phyloP scores from a whole-genome alignment of 2,329 filamentous ascomycete genomes.

The Sporothrix luriei region DNA sequence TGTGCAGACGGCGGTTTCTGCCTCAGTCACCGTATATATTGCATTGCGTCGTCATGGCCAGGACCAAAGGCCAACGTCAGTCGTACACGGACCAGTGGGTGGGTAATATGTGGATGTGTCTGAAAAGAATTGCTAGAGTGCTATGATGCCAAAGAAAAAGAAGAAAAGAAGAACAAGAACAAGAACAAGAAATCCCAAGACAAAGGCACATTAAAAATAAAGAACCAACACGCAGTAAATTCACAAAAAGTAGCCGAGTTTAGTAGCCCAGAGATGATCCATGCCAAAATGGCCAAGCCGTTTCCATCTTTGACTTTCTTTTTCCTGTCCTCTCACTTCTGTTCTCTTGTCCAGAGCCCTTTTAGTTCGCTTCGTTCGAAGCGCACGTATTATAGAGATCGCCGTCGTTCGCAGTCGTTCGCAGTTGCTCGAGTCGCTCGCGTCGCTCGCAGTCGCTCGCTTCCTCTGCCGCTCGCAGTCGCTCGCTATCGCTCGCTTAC shows the following conservation, averaged over 20 bases:
- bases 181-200: background rate
- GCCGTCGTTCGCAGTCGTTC: background rate
- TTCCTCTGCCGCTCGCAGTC: background rate
- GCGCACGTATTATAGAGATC: background rate
- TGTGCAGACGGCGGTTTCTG: background rate
- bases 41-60: background rate
- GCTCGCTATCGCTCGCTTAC: background rate
- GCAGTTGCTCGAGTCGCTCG: too few species aligned
- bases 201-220: background rate
- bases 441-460: background rate
- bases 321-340: background rate
- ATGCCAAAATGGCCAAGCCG: background rate
- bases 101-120: background rate
- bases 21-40: background rate
- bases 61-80: background rate
- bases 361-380: background rate
- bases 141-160: background rate
- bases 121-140: background rate
- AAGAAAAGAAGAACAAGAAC: background rate
- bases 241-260: too few species aligned
- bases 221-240: background rate
- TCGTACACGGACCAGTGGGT: background rate
- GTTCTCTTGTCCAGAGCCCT: background rate
- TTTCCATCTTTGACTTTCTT: background rate
- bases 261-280: slow-evolving; percentile 11